phyloP scores from a whole-genome alignment of 2,329 filamentous ascomycete genomes.

The Cytospora piceae region DNA sequence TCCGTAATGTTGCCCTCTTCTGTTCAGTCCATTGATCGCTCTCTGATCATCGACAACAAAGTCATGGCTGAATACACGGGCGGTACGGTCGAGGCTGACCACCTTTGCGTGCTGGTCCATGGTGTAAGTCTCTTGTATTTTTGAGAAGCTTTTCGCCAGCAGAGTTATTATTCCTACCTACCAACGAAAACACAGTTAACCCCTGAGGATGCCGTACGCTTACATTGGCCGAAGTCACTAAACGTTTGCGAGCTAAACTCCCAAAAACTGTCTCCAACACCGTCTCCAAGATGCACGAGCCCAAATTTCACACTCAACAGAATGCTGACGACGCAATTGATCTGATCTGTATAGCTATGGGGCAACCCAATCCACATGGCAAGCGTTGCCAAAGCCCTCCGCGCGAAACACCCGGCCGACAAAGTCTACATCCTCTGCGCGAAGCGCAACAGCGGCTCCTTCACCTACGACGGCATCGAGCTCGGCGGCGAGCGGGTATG shows the following conservation, averaged over 20 bases:
- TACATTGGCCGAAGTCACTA: conserved; percentile 12
- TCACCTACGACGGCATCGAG: conserved; percentile 73
- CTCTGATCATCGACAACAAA: conserved; percentile 36
- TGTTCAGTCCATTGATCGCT: conserved; percentile 41
- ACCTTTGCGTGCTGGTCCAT: conserved; percentile 78
- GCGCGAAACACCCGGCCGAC: conserved; percentile 63
- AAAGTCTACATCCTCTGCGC: conserved; percentile 71
- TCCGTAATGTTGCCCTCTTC: conserved; percentile 37
- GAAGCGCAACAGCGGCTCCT: conserved; percentile 73
- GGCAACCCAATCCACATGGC: conserved; percentile 76
- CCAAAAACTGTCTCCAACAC: too few relatives aligned
- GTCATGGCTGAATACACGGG: conserved; percentile 53
- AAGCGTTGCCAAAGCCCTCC: conserved; percentile 67
- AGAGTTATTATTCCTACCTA: not conserved
- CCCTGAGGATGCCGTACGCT: conserved; percentile 17
- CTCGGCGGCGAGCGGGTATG: conserved; percentile 69
- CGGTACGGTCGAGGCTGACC: conserved; percentile 60
- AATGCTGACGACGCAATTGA: conserved; percentile 24
- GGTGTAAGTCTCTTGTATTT: conserved; percentile 56
- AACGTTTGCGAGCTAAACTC: not conserved
- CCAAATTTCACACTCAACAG: not conserved
- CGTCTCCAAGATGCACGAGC: not conserved
- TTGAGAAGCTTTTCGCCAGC: not conserved
- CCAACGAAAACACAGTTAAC: not conserved
- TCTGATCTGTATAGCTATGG: conserved; percentile 61